Evolutionary conservation across 83 land plant genomes (phyloP).

Genomic region (Diphasiastrum complanatum): DNA sequence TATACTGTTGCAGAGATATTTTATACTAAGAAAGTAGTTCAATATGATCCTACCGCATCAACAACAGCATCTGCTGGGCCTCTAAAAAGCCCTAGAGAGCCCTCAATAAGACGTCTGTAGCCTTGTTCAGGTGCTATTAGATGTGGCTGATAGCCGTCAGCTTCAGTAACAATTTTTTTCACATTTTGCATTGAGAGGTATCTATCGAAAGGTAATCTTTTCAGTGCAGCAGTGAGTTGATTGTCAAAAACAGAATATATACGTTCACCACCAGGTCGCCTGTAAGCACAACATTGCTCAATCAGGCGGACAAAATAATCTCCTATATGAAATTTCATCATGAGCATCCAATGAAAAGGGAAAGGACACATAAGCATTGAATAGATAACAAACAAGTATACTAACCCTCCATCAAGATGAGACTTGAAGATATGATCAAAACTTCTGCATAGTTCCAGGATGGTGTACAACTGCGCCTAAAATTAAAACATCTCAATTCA

Average conservation of each 20-base stretch:
- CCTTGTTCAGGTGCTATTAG: constrained; percentile 94
- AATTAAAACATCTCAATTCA: too few relatives aligned
- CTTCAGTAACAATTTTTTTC: constrained; percentile 65
- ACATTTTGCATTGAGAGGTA: constrained; percentile 67
- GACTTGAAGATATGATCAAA: constrained; percentile 3
- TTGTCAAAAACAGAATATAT: constrained; percentile 82
- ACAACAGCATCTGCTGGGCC: constrained; percentile 87
- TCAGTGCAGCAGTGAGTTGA: constrained; percentile 76
- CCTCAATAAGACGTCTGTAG: constrained; percentile 72
- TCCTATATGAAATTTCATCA: too few relatives aligned
- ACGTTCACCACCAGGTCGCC: constrained; percentile 78
- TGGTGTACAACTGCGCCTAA: constrained; percentile 1
- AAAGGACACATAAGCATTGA: too few relatives aligned
- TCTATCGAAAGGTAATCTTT: constrained; percentile 72
- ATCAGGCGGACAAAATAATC: too few relatives aligned
- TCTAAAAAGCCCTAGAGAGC: constrained; percentile 53
- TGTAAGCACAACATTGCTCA: constrained; percentile 25
- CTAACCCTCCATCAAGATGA: constrained; percentile 7
- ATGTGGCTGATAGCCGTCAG: constrained; percentile 97
- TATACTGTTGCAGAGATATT: neutral
- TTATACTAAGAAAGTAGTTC: neutral
- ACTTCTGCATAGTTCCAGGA: constrained; percentile 2
- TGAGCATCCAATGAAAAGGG: too few relatives aligned
- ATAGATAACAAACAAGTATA: too few relatives aligned
- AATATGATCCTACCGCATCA: constrained; percentile 52